These are phyloP conservation scores for Apophysomyces sp. DNA, from an alignment of 371 early-diverging fungal genomes.

Conservation along the genomic window DNA sequence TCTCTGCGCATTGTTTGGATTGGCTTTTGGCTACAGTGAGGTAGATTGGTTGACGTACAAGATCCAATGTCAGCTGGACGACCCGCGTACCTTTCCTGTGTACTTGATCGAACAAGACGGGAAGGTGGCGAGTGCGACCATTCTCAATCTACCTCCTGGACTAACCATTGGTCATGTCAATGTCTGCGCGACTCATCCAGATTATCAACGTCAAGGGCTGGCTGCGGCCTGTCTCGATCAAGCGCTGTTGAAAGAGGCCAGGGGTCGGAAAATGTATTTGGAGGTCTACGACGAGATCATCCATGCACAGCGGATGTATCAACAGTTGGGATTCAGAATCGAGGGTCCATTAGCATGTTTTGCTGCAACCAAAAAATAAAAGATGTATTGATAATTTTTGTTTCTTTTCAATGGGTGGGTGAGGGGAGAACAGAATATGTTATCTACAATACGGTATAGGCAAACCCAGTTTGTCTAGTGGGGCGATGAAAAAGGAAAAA, in stretches of 20 bases:
- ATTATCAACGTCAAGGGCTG: slow-evolving; percentile 1
- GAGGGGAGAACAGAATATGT: background rate
- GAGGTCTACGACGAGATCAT: slow-evolving; percentile 15
- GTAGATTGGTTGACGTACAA: slow-evolving; percentile 7
- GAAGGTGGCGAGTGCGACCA: background rate
- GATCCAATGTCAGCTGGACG: background rate
- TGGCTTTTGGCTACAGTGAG: slow-evolving; percentile 2
- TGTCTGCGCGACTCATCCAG: slow-evolving; percentile 7
- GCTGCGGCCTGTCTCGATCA: background rate
- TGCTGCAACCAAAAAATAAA: background rate
- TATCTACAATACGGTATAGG: background rate
- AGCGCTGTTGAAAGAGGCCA: background rate
- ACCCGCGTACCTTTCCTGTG: background rate
- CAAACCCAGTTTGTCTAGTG: slow-evolving; percentile 1
- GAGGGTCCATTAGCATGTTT: background rate
- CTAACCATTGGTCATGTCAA: slow-evolving; percentile 12
- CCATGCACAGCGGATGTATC: slow-evolving; percentile 14
- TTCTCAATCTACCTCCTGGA: slow-evolving; percentile 1
- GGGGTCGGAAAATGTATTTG: slow-evolving; percentile 1
- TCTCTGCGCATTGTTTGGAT: background rate
- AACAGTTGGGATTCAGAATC: slow-evolving; percentile 6
- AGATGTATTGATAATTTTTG: no score
- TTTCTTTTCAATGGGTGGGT: no score
- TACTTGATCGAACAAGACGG: slow-evolving; percentile 1
- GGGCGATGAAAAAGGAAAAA: background rate